Percentiles rank a stretch among this genome's conserved stretches.
These are phyloP conservation scores for Neltuma alba DNA, from an alignment of 306 rosid genomes.

Conservation along the genomic window DNA sequence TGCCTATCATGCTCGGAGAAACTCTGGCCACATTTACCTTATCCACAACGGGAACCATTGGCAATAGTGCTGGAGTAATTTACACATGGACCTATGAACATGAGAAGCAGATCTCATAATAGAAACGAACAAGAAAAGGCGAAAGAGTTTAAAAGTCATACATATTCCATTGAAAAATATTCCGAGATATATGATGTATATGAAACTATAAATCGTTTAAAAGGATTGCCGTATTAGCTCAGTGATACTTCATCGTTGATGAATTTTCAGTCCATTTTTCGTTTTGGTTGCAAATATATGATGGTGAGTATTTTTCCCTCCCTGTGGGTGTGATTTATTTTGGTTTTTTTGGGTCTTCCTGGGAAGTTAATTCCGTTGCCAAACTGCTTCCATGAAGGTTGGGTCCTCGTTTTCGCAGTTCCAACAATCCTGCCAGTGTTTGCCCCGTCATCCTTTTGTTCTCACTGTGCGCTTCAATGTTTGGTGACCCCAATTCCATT, in stretches of 20 bases:
- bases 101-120: not conserved
- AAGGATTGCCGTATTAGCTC: slow-evolving; percentile 37
- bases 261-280: slow-evolving; percentile 39
- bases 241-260: slow-evolving; percentile 46
- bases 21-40: slow-evolving; percentile 3
- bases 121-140: not conserved
- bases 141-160: not conserved
- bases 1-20: slow-evolving; percentile 28
- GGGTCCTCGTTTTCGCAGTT: not conserved
- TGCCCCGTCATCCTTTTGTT: not conserved
- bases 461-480: not conserved
- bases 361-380: slow-evolving; percentile 10
- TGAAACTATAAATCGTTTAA: slow-evolving; percentile 34
- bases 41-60: slow-evolving; percentile 67
- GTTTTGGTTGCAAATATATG: slow-evolving; percentile 19
- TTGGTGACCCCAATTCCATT: not conserved
- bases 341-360: not conserved
- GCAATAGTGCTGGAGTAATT: slow-evolving; percentile 43
- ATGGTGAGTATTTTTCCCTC: slow-evolving; percentile 24
- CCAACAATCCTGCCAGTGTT: not conserved
- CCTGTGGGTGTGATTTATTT: not conserved
- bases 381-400: slow-evolving; percentile 12
- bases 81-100: not conserved
- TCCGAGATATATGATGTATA: slow-evolving; percentile 13
- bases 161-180: not conserved